A percentile compares a stretch with the other conserved stretches of the same genome.
Conservation (phyloP, 176 grass and related monocot genomes). For the Carex pumila region DNA sequence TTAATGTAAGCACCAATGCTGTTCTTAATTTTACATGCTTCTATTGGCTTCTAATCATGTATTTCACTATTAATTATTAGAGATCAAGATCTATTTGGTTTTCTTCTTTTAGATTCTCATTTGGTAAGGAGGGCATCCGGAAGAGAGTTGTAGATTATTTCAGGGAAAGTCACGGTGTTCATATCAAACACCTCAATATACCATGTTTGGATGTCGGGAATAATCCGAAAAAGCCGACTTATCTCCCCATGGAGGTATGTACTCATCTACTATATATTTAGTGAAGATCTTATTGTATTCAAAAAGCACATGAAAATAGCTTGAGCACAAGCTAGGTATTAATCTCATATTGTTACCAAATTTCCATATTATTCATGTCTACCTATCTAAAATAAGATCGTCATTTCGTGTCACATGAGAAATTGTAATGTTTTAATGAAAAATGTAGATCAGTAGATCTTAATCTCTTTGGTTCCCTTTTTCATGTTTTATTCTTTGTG, state of each 20-base stretch:
- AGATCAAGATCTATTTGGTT: background rate
- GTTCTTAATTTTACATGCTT: background rate
- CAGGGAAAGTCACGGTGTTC: conserved; percentile 18
- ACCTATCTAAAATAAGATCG: background rate
- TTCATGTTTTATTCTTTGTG: background rate
- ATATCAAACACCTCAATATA: conserved; percentile 33
- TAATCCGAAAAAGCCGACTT: conserved; percentile 36
- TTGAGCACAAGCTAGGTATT: background rate
- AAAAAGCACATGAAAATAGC: background rate
- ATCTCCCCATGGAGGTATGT: conserved; percentile 75
- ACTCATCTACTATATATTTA: background rate
- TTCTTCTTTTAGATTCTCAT: background rate
- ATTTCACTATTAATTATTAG: background rate
- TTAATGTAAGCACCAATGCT: conserved; percentile 21
- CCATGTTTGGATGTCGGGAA: conserved; percentile 64
- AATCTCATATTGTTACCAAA: background rate
- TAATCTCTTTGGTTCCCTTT: background rate
- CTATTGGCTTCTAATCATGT: background rate
- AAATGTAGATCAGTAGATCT: background rate
- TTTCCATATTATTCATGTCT: background rate
- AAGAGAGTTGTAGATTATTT: conserved; percentile 46
- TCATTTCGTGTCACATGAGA: background rate
- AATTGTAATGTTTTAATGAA: background rate
- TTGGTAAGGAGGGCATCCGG: background rate
- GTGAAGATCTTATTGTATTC: background rate